phyloP scores from a whole-genome alignment of 1,284 basidiomycete species.

The Acaromyces ingoldii region DNA sequence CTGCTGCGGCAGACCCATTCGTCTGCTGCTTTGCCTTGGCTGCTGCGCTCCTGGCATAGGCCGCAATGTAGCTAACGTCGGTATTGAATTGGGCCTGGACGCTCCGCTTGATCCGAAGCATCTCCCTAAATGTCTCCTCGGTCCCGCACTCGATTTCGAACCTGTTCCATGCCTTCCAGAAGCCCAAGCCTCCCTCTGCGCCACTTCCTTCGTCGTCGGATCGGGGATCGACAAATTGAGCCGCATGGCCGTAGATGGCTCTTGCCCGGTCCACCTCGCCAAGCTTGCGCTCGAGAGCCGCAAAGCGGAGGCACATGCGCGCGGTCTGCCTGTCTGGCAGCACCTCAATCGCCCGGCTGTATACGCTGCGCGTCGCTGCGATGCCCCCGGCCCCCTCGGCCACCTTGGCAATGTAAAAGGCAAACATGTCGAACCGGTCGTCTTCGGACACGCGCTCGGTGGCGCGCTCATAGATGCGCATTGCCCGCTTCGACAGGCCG shows the following conservation, averaged over 20 bases:
- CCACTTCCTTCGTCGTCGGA: conserved; percentile 66
- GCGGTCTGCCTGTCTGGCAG: conserved; percentile 90
- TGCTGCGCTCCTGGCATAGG: conserved; percentile 17
- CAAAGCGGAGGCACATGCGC: conserved; percentile 96
- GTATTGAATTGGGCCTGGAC: conserved; percentile 99
- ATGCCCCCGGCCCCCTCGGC: conserved; percentile 91
- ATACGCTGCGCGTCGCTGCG: conserved; percentile 92
- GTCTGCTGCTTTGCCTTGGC: conserved; percentile 41
- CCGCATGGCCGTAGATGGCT: conserved; percentile 92
- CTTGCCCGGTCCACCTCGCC: conserved; percentile 97
- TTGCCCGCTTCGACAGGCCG: conserved; percentile 89
- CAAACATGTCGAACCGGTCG: conserved; percentile 97
- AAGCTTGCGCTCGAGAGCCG: conserved; percentile 89
- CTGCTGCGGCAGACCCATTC: conserved; percentile 51
- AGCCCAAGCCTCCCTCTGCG: too few species aligned
- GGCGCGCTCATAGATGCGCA: conserved; percentile 92
- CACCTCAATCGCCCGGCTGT: conserved; percentile 89
- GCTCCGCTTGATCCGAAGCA: conserved; percentile 93
- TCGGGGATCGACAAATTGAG: conserved; percentile 96
- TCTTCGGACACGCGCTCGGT: conserved; percentile 76
- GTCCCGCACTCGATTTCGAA: conserved; percentile 96
- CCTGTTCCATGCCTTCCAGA: conserved; percentile 94
- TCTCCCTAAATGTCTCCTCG: conserved; percentile 97
- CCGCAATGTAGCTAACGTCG: conserved; percentile 61
- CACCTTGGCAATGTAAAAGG: conserved; percentile 88